These are phyloP conservation scores for Mortierella sp. DNA, from an alignment of 371 early-diverging fungal species.

Conservation along the genomic window DNA sequence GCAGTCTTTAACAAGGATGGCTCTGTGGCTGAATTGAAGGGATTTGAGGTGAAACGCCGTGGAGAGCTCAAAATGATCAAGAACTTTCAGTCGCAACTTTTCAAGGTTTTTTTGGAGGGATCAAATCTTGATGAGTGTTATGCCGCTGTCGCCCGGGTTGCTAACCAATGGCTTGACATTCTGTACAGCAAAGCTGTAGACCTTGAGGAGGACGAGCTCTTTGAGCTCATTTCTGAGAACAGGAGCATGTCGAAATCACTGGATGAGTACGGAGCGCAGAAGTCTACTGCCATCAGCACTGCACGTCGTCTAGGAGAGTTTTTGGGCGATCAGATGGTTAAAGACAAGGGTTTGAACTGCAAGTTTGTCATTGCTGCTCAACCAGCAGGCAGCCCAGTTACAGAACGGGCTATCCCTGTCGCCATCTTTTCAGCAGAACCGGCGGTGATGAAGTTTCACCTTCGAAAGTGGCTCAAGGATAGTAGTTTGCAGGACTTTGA, in stretches of 20 bases:
- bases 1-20: slow-evolving; percentile 98
- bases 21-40: slow-evolving; percentile 97
- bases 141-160: slow-evolving; percentile 86
- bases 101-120: slow-evolving; percentile 94
- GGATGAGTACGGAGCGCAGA: slow-evolving; percentile 93
- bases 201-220: slow-evolving; percentile 91
- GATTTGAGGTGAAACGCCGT: slow-evolving; percentile 99
- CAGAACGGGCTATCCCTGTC: slow-evolving; percentile 97
- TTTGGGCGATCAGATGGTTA: slow-evolving; percentile 97
- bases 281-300: slow-evolving; percentile 96
- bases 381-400: slow-evolving; percentile 91
- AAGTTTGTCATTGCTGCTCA: slow-evolving; percentile 94
- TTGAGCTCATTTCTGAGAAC: slow-evolving; percentile 98
- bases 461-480: slow-evolving; percentile 96
- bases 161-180: slow-evolving; percentile 97
- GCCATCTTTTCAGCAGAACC: slow-evolving; percentile 94
- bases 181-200: slow-evolving; percentile 88
- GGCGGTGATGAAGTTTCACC: slow-evolving; percentile 81
- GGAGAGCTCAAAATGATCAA: slow-evolving; percentile 99
- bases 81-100: slow-evolving; percentile 97
- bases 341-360: slow-evolving; percentile 97
- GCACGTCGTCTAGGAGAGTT: slow-evolving; percentile 98
- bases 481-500: slow-evolving; percentile 75
- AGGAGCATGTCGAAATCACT: slow-evolving; percentile 97
- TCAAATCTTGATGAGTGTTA: slow-evolving; percentile 93